Evolutionary conservation across 192 early-diverging fungal species (phyloP).

Genomic region (Coemansia sp.): DNA sequence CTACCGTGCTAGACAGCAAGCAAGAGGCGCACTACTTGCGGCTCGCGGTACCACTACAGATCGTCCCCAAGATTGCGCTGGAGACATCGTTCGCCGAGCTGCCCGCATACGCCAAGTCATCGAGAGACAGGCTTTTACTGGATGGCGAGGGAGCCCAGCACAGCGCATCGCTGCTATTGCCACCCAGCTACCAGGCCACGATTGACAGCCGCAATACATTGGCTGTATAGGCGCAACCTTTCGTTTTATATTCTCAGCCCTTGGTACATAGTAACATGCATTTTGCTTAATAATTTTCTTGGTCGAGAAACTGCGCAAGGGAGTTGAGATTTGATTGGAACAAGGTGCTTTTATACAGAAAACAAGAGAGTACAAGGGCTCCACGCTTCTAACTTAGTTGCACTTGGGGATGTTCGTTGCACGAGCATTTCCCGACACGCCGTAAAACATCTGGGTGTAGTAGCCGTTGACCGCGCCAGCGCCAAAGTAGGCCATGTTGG

Average conservation of each 20-base stretch:
- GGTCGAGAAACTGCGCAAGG: too few relatives aligned
- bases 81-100: constrained; percentile 23
- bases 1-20: constrained; percentile 32
- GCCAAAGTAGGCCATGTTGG: constrained; percentile 52
- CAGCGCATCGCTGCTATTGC: neutral
- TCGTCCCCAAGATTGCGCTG: constrained; percentile 23
- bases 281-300: neutral
- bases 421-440: constrained; percentile 12
- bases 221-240: neutral
- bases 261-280: neutral
- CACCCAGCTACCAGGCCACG: constrained; percentile 22
- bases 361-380: too few relatives aligned
- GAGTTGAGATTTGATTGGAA: neutral
- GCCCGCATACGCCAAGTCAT: constrained; percentile 26
- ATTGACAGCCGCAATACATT: neutral
- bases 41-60: constrained; percentile 22
- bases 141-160: neutral
- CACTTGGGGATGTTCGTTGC: constrained; percentile 39
- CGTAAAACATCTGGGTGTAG: constrained; percentile 59
- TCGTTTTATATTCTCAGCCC: neutral
- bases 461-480: constrained; percentile 43
- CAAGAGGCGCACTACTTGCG: constrained; percentile 27
- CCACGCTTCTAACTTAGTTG: constrained; percentile 15
- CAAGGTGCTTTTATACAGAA: neutral
- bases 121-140: constrained; percentile 30